phyloP scores from a whole-genome alignment of 176 grass and related monocot species.

The Ananas comosus region DNA sequence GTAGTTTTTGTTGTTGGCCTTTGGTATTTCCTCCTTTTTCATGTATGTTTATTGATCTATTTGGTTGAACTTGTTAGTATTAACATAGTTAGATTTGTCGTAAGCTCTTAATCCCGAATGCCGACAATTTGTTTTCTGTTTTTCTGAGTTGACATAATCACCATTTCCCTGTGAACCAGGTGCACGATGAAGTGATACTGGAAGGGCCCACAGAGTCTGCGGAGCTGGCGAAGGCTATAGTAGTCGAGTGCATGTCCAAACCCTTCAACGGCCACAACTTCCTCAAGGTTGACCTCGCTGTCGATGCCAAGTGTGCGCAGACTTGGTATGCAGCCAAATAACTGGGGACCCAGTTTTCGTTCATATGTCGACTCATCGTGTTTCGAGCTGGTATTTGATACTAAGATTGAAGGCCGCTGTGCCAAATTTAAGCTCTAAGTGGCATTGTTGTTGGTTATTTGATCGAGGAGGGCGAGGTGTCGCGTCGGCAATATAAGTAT shows the following conservation, averaged over 20 bases:
- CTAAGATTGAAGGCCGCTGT: too few species aligned
- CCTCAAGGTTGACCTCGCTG: slow-evolving; percentile 70
- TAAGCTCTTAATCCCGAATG: too few species aligned
- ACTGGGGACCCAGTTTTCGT: neutral
- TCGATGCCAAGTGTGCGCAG: slow-evolving; percentile 88
- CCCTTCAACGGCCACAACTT: slow-evolving; percentile 73
- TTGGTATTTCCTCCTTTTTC: neutral
- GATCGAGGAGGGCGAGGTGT: too few species aligned
- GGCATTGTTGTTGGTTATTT: too few species aligned
- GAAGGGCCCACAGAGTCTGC: slow-evolving; percentile 91
- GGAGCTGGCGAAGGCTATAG: slow-evolving; percentile 73
- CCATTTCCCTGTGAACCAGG: slow-evolving; percentile 29
- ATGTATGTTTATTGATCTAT: neutral
- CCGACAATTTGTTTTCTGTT: too few species aligned
- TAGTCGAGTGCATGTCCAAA: slow-evolving; percentile 92
- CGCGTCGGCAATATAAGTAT: too few species aligned
- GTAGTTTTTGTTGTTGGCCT: neutral
- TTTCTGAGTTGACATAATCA: neutral
- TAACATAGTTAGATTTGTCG: too few species aligned
- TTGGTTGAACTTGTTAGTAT: too few species aligned
- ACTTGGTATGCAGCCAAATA: slow-evolving; percentile 97
- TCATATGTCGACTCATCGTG: neutral
- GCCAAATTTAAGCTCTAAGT: too few species aligned
- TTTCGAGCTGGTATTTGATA: too few species aligned
- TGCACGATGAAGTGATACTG: slow-evolving; percentile 97